Evolutionary conservation across 2,329 filamentous ascomycete species (phyloP).

Genomic region (Metarhizium album): DNA sequence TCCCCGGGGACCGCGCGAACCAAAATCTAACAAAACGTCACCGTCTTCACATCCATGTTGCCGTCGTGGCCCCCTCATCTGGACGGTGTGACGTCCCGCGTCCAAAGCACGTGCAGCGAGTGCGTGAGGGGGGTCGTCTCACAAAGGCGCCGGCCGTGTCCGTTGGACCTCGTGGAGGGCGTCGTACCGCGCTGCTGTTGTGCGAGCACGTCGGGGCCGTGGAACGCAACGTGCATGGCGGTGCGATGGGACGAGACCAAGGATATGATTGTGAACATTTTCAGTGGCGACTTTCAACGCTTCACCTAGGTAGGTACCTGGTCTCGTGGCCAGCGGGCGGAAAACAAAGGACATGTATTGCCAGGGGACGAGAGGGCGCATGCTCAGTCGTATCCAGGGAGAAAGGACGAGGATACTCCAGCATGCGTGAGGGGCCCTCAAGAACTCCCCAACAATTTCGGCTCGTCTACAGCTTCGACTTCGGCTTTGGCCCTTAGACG

Average conservation of each 20-base stretch:
- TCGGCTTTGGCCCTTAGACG: conserved; percentile 43
- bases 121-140: not conserved
- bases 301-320: too few relatives aligned
- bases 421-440: not conserved
- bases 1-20: not conserved
- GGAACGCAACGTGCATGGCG: not conserved
- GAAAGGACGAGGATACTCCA: not conserved
- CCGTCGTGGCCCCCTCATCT: not conserved
- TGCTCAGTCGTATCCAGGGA: not conserved
- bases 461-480: conserved; percentile 37
- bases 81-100: not conserved
- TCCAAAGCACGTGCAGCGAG: not conserved
- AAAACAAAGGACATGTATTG: not conserved
- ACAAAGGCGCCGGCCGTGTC: not conserved
- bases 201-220: not conserved
- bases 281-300: too few relatives aligned
- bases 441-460: not conserved
- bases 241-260: not conserved
- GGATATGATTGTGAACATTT: not conserved
- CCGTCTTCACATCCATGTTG: not conserved
- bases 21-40: not conserved
- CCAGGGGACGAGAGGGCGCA: too few relatives aligned
- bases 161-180: not conserved
- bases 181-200: not conserved
- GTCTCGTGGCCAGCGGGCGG: too few relatives aligned